These are phyloP conservation scores for Lycium barbarum DNA, from an alignment of 257 asterid species.

Conservation along the genomic window DNA sequence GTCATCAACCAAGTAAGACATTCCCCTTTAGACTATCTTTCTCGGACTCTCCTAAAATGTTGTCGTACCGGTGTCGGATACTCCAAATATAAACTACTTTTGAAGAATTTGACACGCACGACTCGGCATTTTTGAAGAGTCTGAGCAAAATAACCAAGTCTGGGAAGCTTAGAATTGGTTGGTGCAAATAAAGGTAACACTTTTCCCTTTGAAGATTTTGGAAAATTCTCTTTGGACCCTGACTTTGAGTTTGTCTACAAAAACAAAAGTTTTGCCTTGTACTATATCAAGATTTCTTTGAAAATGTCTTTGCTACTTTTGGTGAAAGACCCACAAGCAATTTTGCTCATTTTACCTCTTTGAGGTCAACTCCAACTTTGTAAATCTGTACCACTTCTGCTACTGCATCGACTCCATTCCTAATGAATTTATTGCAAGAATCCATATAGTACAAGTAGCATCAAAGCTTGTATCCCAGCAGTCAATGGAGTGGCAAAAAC, in stretches of 20 bases:
- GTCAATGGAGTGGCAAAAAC: neutral
- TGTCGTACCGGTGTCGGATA: neutral
- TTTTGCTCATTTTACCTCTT: constrained; percentile 4
- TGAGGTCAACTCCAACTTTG: neutral
- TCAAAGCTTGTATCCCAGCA: no score
- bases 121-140: neutral
- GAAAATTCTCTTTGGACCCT: neutral
- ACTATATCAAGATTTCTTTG: neutral
- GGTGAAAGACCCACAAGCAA: neutral
- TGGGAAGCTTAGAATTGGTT: neutral
- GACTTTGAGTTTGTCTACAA: neutral
- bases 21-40: neutral
- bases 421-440: neutral
- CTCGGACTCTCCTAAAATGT: neutral
- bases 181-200: neutral
- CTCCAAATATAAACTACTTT: neutral
- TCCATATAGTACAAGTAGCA: neutral
- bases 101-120: neutral
- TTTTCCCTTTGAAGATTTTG: constrained; percentile 7
- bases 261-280: neutral
- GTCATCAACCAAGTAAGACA: neutral
- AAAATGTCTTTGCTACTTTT: neutral
- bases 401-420: neutral
- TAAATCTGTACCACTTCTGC: neutral
- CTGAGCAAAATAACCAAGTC: neutral